Conservation (phyloP, 768 basidiomycete species). For the Auriscalpium vulgare region DNA sequence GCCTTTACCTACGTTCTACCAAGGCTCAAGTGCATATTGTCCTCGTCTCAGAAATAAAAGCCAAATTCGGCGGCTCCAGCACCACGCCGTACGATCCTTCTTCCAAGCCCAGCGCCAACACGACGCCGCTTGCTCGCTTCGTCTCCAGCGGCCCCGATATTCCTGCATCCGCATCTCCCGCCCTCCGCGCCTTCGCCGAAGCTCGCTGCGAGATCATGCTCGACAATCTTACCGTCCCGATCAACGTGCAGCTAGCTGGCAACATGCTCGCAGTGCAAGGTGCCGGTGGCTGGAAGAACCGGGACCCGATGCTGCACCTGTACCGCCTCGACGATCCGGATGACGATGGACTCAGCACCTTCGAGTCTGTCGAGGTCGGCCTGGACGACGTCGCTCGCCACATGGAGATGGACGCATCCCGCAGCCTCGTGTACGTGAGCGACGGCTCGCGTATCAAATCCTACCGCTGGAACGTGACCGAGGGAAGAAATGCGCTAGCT, state of each 20-base stretch:
- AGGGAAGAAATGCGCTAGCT: conserved; percentile 7
- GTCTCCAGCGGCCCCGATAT: neutral
- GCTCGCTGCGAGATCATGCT: neutral
- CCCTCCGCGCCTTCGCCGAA: neutral
- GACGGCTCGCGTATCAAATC: conserved; percentile 31
- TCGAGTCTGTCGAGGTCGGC: neutral
- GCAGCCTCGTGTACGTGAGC: conserved; percentile 30
- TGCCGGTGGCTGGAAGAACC: neutral
- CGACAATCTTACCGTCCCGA: neutral
- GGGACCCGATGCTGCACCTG: neutral
- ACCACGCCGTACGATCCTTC: neutral
- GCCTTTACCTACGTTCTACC: too few species aligned
- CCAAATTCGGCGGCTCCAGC: neutral
- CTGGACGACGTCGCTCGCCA: neutral
- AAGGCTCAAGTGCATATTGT: too few species aligned
- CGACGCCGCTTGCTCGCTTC: neutral
- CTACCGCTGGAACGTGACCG: conserved; percentile 22
- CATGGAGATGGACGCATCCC: conserved; percentile 23
- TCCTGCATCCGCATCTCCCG: neutral
- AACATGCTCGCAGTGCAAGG: neutral
- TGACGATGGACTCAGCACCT: neutral
- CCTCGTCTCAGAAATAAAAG: neutral
- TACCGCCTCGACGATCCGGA: neutral
- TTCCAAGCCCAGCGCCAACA: neutral
- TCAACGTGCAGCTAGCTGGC: neutral